Conservation (phyloP, 2,329 filamentous ascomycete genomes). For the Hymenoscyphus fructigenus region DNA sequence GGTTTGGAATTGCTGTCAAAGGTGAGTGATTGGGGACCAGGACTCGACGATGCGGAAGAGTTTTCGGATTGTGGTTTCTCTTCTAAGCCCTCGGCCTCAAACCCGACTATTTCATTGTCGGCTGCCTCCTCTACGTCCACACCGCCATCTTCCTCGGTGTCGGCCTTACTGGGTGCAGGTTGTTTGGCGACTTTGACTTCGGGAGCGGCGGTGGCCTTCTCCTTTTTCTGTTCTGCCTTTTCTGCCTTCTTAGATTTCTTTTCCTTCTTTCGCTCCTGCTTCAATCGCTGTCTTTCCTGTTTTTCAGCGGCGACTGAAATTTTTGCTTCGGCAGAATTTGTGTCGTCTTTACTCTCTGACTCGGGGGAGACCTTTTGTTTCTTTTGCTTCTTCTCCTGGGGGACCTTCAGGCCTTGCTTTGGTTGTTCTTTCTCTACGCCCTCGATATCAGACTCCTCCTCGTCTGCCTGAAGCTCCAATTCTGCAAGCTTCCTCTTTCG, state of each 20-base stretch:
- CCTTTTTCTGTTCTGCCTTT: conserved; percentile 40
- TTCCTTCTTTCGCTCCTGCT: conserved; percentile 36
- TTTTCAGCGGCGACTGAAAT: conserved; percentile 36
- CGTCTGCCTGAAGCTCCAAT: conserved; percentile 59
- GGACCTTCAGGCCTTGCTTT: conserved; percentile 59
- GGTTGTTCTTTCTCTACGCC: conserved; percentile 62
- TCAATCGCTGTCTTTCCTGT: conserved; percentile 29
- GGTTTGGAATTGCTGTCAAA: conserved; percentile 54
- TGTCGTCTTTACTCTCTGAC: conserved; percentile 28
- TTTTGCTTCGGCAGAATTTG: conserved; percentile 39
- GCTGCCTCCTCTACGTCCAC: conserved; percentile 27
- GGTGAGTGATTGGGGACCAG: conserved; percentile 57
- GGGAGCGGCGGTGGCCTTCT: conserved; percentile 27
- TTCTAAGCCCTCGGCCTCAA: conserved; percentile 50
- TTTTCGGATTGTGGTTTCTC: conserved; percentile 44
- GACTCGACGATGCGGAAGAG: conserved; percentile 43
- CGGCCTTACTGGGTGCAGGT: conserved; percentile 16
- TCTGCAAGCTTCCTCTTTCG: conserved; percentile 81
- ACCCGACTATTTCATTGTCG: conserved; percentile 40
- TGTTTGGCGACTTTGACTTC: neutral
- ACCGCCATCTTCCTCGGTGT: conserved; percentile 27
- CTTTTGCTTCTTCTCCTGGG: conserved; percentile 43
- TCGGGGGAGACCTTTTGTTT: conserved; percentile 52
- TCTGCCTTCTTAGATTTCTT: conserved; percentile 46
- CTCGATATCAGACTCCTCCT: conserved; percentile 44